Percentiles rank a stretch among this genome's conserved stretches.
phyloP scores from a whole-genome alignment of 1,284 basidiomycete species.

The Boletus sp. region DNA sequence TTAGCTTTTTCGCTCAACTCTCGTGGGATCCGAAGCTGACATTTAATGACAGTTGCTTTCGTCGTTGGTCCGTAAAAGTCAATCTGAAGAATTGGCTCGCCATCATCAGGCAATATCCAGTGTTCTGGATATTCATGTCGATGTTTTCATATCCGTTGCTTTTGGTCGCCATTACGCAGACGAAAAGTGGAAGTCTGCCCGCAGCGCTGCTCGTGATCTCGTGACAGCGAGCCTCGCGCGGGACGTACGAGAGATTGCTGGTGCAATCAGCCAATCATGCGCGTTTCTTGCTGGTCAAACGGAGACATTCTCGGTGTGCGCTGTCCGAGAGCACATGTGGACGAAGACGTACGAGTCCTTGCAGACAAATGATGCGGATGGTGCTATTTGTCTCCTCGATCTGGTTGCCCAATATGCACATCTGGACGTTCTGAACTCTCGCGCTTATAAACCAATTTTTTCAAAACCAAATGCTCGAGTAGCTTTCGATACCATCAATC shows the following conservation, averaged over 20 bases:
- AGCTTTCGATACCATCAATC: slow-evolving; percentile 54
- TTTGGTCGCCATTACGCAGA: slow-evolving; percentile 46
- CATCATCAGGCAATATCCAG: slow-evolving; percentile 35
- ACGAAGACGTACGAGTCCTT: slow-evolving; percentile 57
- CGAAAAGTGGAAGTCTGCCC: slow-evolving; percentile 49
- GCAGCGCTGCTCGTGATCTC: slow-evolving; percentile 45
- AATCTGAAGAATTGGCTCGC: slow-evolving; percentile 31
- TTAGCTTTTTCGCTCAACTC: slow-evolving; percentile 37
- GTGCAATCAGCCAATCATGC: slow-evolving; percentile 40
- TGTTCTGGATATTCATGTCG: slow-evolving; percentile 55
- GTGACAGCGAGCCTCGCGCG: slow-evolving; percentile 41
- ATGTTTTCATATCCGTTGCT: slow-evolving; percentile 57
- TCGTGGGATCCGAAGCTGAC: slow-evolving; percentile 14
- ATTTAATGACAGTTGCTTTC: slow-evolving; percentile 25
- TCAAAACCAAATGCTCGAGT: slow-evolving; percentile 30
- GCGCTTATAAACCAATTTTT: slow-evolving; percentile 44
- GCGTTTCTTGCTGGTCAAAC: slow-evolving; percentile 35
- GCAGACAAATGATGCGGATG: slow-evolving; percentile 54
- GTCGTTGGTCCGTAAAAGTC: slow-evolving; percentile 32
- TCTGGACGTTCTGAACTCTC: slow-evolving; percentile 56
- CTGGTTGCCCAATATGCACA: slow-evolving; percentile 59
- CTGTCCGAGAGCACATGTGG: slow-evolving; percentile 65
- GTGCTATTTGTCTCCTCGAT: slow-evolving; percentile 53
- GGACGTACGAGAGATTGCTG: slow-evolving; percentile 43
- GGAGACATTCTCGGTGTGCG: slow-evolving; percentile 29